Evolutionary conservation across 2,329 filamentous ascomycete genomes (phyloP).

Genomic region (Pezicula radicicola): DNA sequence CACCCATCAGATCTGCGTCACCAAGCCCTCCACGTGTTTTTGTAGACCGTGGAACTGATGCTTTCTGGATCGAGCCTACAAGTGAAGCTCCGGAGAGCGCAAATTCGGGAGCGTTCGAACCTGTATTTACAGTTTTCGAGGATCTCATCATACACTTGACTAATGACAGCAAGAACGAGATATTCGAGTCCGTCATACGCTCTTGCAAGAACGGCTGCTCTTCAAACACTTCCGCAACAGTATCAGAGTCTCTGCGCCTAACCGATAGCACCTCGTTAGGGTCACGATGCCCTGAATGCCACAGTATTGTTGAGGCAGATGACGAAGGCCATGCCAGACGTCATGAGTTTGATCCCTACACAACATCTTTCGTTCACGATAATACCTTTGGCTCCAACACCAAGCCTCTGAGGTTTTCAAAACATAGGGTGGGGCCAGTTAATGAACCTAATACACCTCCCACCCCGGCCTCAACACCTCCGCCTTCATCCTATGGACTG

Average conservation of each 20-base stretch:
- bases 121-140: conserved; percentile 51
- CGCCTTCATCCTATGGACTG: conserved; percentile 5
- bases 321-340: conserved; percentile 3
- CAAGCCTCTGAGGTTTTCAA: conserved; percentile 5
- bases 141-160: conserved; percentile 55
- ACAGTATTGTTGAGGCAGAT: conserved; percentile 7
- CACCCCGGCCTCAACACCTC: conserved; percentile 11
- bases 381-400: conserved; percentile 7
- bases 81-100: background rate
- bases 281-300: background rate
- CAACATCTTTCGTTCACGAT: background rate
- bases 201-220: conserved; percentile 41
- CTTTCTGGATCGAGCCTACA: conserved; percentile 14
- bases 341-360: conserved; percentile 10
- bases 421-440: background rate
- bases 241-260: background rate
- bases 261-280: background rate
- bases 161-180: conserved; percentile 36
- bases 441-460: conserved; percentile 1
- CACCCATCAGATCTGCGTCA: conserved; percentile 5
- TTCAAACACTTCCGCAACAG: conserved; percentile 5
- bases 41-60: conserved; percentile 39
- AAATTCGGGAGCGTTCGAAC: conserved; percentile 21
- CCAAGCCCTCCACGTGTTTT: conserved; percentile 19
- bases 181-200: conserved; percentile 44